These are phyloP conservation scores for Alternaria sp. DNA, from an alignment of 2,329 filamentous ascomycete genomes.

Conservation along the genomic window DNA sequence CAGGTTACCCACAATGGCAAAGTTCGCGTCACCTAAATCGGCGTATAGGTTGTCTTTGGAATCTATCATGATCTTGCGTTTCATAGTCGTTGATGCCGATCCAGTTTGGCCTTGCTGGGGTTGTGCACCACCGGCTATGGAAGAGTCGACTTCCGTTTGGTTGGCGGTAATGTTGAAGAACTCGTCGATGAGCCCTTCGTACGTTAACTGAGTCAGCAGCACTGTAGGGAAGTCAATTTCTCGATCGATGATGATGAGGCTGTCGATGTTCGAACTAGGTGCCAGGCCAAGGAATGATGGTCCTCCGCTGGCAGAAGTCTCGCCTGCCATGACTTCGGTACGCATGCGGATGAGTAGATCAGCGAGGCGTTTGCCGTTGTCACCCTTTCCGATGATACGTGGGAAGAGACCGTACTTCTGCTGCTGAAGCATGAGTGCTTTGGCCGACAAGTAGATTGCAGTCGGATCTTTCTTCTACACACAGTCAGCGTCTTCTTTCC, in stretches of 20 bases:
- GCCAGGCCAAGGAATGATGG: constrained; percentile 71
- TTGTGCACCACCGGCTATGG: constrained; percentile 79
- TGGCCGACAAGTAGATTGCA: constrained; percentile 85
- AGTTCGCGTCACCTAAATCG: constrained; percentile 89
- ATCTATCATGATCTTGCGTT: constrained; percentile 88
- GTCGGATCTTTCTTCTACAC: constrained; percentile 81
- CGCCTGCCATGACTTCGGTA: constrained; percentile 83
- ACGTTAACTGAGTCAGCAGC: constrained; percentile 92
- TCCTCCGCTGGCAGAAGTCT: constrained; percentile 68
- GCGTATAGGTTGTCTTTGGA: constrained; percentile 88
- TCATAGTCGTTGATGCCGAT: constrained; percentile 63
- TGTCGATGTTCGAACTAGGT: constrained; percentile 88
- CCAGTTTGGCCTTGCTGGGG: constrained; percentile 64
- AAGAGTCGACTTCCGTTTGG: constrained; percentile 90
- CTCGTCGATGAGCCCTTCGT: constrained; percentile 95
- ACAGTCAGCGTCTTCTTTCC: constrained; percentile 32
- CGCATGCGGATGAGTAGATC: constrained; percentile 91
- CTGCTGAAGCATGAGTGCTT: constrained; percentile 93
- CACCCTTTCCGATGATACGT: constrained; percentile 92
- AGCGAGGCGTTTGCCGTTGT: constrained; percentile 87
- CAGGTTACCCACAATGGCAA: constrained; percentile 87
- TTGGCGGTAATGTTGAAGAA: constrained; percentile 91
- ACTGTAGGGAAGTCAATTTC: constrained; percentile 94
- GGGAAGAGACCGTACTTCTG: constrained; percentile 92
- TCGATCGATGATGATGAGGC: constrained; percentile 91